Evolutionary conservation across 192 early-diverging fungal genomes (phyloP), one percentile per base, ranked within the genome.

Genomic region (Dissophora ornata): DNA sequence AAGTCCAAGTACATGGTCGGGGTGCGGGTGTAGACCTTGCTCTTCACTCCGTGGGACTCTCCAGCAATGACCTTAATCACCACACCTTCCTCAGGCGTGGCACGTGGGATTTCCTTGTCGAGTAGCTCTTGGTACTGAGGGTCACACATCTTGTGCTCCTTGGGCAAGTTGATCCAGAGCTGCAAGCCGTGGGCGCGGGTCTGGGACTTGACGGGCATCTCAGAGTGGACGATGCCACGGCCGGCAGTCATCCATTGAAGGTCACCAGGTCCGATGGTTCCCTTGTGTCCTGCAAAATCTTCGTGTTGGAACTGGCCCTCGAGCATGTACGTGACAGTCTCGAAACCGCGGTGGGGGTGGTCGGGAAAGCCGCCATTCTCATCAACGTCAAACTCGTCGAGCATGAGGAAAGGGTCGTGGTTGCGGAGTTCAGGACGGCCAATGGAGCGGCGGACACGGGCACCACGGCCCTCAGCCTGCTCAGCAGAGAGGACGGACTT

Each of bases 381-480:
- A 24, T 55, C 56, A 34, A 79, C 52, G 19, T 46, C 21, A 42
- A 70, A 67, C 32, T 81, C 73, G 24, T 62, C 74, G 32, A 77
- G 57, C 59, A 81, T 69, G 30, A 81, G 54, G 54, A 81, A 81
- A 16, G 80, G 80, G 52, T 81, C 80, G 21, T 71, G 74, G 52
- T 58, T 59, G 12, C 56, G 66, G 10, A 68, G 56, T 44, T 59
- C 66, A 18, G 69, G 82, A 2, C 86, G 87, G 33, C 92, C 93
- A 42, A 97, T 91, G 18, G 88, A 86, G 5, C 96, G 87, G 48
- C 91, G 90, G 29, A 97, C 94, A 32, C 82, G 84, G 30, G 94
- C 92, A 22, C 95, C 96, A n/a, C 78, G 90, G 32, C 95, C 95
- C 69, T 97, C 96, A 44, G 85, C 79, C 79, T 90, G 87, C 18